Evolutionary conservation across 2,329 filamentous ascomycete species (phyloP).

Genomic region (Acrodontium crateriforme): DNA sequence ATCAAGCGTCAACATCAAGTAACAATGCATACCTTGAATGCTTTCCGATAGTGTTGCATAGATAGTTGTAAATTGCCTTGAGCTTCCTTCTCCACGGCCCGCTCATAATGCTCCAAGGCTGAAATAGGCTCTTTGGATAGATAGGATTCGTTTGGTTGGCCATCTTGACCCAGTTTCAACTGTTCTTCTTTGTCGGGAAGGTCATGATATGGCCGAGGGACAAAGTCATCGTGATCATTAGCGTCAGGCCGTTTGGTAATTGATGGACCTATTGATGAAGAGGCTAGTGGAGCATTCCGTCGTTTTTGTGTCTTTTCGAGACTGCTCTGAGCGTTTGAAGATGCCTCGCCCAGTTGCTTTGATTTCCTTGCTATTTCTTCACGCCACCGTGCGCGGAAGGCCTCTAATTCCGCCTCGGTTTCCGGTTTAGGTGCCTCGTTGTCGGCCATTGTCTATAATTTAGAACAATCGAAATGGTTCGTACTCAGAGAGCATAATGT

Average conservation of each 20-base stretch:
- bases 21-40: constrained; percentile 53
- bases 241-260: constrained; percentile 17
- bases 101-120: constrained; percentile 85
- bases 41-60: constrained; percentile 72
- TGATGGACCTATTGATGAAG: constrained; percentile 8
- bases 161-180: constrained; percentile 25
- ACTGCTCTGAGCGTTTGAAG: neutral
- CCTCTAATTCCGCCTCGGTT: constrained; percentile 58
- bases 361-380: constrained; percentile 50
- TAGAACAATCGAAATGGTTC: too few species aligned
- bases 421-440: too few species aligned
- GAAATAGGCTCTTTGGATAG: constrained; percentile 45
- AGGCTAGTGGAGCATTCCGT: constrained; percentile 4
- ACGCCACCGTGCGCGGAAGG: constrained; percentile 74
- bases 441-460: too few species aligned
- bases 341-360: constrained; percentile 1
- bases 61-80: constrained; percentile 82
- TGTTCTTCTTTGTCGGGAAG: constrained; percentile 33
- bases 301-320: too few species aligned
- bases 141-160: constrained; percentile 25
- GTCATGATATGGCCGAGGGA: constrained; percentile 30
- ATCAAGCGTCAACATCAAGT: neutral
- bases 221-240: constrained; percentile 25
- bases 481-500: too few species aligned
- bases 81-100: constrained; percentile 75